Evolutionary conservation across 164 flowering plant genomes (phyloP), one percentile per base, ranked within the genome.

Genomic region (Dillenia turbinata): DNA sequence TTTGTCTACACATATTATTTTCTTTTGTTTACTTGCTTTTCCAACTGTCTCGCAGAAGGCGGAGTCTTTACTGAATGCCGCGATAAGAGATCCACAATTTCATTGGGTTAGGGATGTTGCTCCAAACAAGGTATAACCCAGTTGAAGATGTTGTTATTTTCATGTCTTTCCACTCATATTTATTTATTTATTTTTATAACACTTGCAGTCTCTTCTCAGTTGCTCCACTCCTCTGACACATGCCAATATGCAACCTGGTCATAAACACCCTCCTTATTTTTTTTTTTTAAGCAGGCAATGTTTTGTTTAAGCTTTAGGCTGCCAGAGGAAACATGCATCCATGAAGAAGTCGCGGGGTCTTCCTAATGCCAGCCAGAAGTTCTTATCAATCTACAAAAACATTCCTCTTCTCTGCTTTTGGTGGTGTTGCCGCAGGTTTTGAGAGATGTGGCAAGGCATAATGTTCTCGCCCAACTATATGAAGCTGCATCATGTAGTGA

Each of bases 61-160:
- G 8, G 98, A 90, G 69, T 68, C 88, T 62, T 73, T 81, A 48
- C 64, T 95, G 68, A 73, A 69, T 59, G 88, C 88, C 33, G 69
- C 52, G 33, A 83, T 93, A 69, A 64, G 62, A 47, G 77, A 83
- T 44, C 94, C 88, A 14, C 55, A 69, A 60, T 83, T 93, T 71
- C 90, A 87, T 59, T 80, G 82, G 71, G 96, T 93, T 57, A 75
- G 98, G 71, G 93, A 88, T 83, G 98, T 93, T 70, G 98, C 98
- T 69, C 98, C 98, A 45, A 86, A 93, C 73, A 93, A 90, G 98
- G 98, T 93, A 81, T 8, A 44, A 22, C 14, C 54, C 33, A 26
- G 26, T 5, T 33, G 40, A 33, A 33, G 40, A 33, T 4, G 40
- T 33, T 4, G 40, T 33, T 33, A 4, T 33, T 33, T 33, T 33